A percentile compares a stretch with the other conserved stretches of the same genome.
Evolutionary conservation across 805 yeast species (phyloP).

Genomic region (Lachancea meyersii): DNA sequence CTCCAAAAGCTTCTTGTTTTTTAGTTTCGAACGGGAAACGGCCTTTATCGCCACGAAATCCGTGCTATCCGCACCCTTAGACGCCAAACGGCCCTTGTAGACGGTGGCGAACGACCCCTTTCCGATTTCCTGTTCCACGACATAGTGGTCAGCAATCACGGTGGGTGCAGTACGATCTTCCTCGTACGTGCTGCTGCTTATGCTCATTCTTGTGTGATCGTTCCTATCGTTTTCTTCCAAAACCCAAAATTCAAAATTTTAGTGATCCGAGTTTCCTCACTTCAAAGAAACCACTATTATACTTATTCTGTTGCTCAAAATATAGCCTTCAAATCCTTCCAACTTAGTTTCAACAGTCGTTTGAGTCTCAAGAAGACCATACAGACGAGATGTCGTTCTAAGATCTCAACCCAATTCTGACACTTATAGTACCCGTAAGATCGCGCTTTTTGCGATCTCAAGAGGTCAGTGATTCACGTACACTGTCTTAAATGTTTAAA

Average conservation of each 20-base stretch:
- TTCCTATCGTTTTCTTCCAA: too few species aligned
- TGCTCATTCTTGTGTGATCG: slow-evolving; percentile 12
- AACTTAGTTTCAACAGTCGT: too few species aligned
- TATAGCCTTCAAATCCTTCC: too few species aligned
- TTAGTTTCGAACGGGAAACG: slow-evolving; percentile 73
- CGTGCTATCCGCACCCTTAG: slow-evolving; percentile 27
- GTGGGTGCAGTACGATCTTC: slow-evolving; percentile 9
- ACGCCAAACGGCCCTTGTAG: slow-evolving; percentile 66
- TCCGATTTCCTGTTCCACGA: slow-evolving; percentile 61
- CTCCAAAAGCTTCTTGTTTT: slow-evolving; percentile 80
- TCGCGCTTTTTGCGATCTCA: too few species aligned
- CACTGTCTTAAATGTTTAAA: neutral
- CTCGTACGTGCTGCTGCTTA: slow-evolving; percentile 9
- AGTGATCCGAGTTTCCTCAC: too few species aligned
- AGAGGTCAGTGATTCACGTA: neutral
- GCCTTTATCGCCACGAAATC: slow-evolving; percentile 82
- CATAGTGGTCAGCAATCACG: slow-evolving; percentile 23
- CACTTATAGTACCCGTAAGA: too few species aligned
- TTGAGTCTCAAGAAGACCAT: too few species aligned
- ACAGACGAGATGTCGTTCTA: too few species aligned
- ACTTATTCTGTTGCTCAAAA: too few species aligned
- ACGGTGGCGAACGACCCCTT: slow-evolving; percentile 95
- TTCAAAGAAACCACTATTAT: too few species aligned
- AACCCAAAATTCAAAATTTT: too few species aligned
- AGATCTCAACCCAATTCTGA: too few species aligned